These are phyloP conservation scores for Novymonas esmeraldas DNA, from an alignment of 208 protist genomes.

Conservation along the genomic window DNA sequence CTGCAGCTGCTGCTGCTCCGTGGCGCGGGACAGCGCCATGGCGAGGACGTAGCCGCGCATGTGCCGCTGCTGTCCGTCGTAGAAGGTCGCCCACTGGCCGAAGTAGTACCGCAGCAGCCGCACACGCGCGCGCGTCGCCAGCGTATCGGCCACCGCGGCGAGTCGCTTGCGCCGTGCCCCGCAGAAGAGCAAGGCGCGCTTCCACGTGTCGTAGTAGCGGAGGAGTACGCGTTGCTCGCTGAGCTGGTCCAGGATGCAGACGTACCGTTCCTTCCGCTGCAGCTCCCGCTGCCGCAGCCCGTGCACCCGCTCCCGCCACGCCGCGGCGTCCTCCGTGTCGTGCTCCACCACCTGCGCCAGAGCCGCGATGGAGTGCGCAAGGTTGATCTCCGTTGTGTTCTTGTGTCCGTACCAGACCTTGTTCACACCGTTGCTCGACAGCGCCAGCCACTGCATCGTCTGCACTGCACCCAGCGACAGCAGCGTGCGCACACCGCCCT, in stretches of 20 bases:
- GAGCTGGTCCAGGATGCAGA: slow-evolving; percentile 59
- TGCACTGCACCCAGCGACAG: slow-evolving; percentile 62
- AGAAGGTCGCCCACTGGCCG: slow-evolving; percentile 64
- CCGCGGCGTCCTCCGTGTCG: slow-evolving; percentile 71
- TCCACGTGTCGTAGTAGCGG: slow-evolving; percentile 68
- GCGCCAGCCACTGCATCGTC: slow-evolving; percentile 77
- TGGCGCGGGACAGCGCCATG: slow-evolving; percentile 45
- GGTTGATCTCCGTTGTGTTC: slow-evolving; percentile 72
- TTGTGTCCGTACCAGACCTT: slow-evolving; percentile 85
- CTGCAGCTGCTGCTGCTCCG: slow-evolving; percentile 39
- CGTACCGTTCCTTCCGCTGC: slow-evolving; percentile 65
- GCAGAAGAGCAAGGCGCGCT: slow-evolving; percentile 20
- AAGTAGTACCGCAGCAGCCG: slow-evolving; percentile 57
- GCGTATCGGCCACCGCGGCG: slow-evolving; percentile 26
- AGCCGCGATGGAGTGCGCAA: slow-evolving; percentile 49
- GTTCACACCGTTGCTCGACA: slow-evolving; percentile 89
- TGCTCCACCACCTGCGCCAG: slow-evolving; percentile 70
- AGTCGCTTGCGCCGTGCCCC: slow-evolving; percentile 6
- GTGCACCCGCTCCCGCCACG: slow-evolving; percentile 62
- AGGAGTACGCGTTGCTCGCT: slow-evolving; percentile 60
- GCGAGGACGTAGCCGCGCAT: slow-evolving; percentile 47
- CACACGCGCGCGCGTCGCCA: slow-evolving; percentile 43
- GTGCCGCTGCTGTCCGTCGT: slow-evolving; percentile 64
- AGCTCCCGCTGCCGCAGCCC: slow-evolving; percentile 57
- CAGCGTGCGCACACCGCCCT: slow-evolving; percentile 30